A percentile compares a stretch with the other conserved stretches of the same genome.
Conservation (phyloP, 1,284 basidiomycete genomes). For the Cystobasidium sp. region DNA sequence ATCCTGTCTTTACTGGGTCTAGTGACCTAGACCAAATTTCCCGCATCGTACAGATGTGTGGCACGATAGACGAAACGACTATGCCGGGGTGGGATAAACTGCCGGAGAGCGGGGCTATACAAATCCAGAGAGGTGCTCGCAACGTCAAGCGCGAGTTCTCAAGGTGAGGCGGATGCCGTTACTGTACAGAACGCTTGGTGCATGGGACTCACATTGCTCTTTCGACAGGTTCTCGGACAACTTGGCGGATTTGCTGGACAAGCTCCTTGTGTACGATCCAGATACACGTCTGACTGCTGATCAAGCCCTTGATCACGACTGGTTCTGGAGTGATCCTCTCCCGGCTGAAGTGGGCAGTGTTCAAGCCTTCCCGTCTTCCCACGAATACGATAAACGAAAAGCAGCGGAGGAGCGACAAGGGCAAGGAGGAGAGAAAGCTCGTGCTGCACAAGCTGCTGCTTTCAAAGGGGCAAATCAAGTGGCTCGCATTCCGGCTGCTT, state of each 20-base stretch:
- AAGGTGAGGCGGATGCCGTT: conserved; percentile 11
- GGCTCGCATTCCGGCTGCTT: conserved; percentile 8
- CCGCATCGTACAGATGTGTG: conserved; percentile 87
- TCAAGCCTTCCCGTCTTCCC: conserved; percentile 29
- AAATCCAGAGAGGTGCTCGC: conserved; percentile 2
- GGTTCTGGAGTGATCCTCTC: conserved; percentile 69
- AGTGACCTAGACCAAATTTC: conserved; percentile 89
- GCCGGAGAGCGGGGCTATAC: conserved; percentile 45
- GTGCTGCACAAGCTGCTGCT: conserved; percentile 40
- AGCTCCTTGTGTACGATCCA: conserved; percentile 63
- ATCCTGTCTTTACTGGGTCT: conserved; percentile 84
- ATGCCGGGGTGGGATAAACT: conserved; percentile 76
- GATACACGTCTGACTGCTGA: conserved; percentile 61
- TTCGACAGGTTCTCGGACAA: conserved; percentile 22
- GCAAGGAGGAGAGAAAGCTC: conserved; percentile 22
- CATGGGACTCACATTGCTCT: conserved; percentile 4
- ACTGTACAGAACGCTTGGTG: neutral
- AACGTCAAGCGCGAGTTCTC: conserved; percentile 41
- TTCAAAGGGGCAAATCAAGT: conserved; percentile 25
- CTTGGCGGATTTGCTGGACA: conserved; percentile 58
- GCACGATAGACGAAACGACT: conserved; percentile 72
- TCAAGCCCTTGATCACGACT: conserved; percentile 61
- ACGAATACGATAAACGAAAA: conserved; percentile 43
- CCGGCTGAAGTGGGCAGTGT: conserved; percentile 31
- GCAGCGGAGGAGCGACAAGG: conserved; percentile 21